A percentile compares a stretch with the other conserved stretches of the same genome.
These are phyloP conservation scores for Taxawa tesnikishii DNA, from an alignment of 2,329 filamentous ascomycete genomes.

Conservation along the genomic window DNA sequence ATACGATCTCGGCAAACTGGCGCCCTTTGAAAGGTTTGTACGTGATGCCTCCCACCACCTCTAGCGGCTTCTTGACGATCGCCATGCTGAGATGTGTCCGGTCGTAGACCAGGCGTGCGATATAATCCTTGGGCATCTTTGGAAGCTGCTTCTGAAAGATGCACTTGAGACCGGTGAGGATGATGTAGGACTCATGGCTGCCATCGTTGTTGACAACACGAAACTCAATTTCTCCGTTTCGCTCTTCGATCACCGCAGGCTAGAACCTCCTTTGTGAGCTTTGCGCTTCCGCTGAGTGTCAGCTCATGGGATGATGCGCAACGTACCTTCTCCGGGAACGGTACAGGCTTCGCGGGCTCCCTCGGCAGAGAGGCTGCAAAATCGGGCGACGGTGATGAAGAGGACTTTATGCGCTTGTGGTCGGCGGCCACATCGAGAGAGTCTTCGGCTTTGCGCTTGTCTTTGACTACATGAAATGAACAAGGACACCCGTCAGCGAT, in stretches of 20 bases:
- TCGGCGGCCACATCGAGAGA: slow-evolving; percentile 45
- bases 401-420: slow-evolving; percentile 51
- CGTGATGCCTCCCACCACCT: slow-evolving; percentile 66
- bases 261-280: no score
- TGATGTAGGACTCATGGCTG: slow-evolving; percentile 75
- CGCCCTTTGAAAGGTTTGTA: slow-evolving; percentile 89
- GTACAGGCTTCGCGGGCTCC: slow-evolving; percentile 39
- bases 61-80: slow-evolving; percentile 69
- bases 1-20: slow-evolving; percentile 94
- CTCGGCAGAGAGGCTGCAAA: slow-evolving; percentile 19
- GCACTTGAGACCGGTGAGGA: slow-evolving; percentile 89
- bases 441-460: slow-evolving; percentile 66
- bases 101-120: slow-evolving; percentile 93
- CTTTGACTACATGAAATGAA: slow-evolving; percentile 12
- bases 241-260: slow-evolving; percentile 87
- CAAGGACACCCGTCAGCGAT: neutral
- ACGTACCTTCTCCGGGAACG: slow-evolving; percentile 74
- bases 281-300: no score
- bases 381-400: slow-evolving; percentile 23
- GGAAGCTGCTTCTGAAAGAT: slow-evolving; percentile 98
- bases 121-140: slow-evolving; percentile 99
- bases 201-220: slow-evolving; percentile 96
- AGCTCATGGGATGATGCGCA: slow-evolving; percentile 10
- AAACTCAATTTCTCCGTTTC: slow-evolving; percentile 89
- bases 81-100: slow-evolving; percentile 92